Conservation (phyloP, 2,329 filamentous ascomycete species). For the Ampelomyces quisqualis region DNA sequence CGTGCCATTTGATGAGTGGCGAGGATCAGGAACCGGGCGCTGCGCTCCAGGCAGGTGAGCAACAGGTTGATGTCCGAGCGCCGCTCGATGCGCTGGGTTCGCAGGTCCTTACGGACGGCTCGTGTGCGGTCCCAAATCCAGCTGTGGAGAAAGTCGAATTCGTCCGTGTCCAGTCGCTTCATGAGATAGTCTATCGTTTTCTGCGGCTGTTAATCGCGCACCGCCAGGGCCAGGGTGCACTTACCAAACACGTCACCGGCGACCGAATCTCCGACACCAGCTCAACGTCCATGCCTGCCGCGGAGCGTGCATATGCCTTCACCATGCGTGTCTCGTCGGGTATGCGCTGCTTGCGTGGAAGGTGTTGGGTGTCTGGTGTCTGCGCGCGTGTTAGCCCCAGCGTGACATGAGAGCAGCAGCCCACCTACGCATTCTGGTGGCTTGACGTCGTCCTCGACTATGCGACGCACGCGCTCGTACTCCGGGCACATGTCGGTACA, state of each 20-base stretch:
- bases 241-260: constrained; percentile 49
- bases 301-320: constrained; percentile 63
- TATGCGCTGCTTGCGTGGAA: constrained; percentile 34
- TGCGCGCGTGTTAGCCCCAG: constrained; percentile 3
- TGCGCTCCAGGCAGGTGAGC: constrained; percentile 62
- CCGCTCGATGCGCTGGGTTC: constrained; percentile 61
- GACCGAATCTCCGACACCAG: constrained; percentile 64
- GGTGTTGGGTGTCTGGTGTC: constrained; percentile 39
- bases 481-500: constrained; percentile 67
- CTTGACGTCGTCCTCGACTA: constrained; percentile 63
- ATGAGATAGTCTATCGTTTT: constrained; percentile 50
- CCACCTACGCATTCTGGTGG: constrained; percentile 58
- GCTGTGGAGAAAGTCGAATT: constrained; percentile 54
- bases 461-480: constrained; percentile 62
- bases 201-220: constrained; percentile 24
- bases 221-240: constrained; percentile 12
- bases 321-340: constrained; percentile 60
- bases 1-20: constrained; percentile 58
- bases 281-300: constrained; percentile 63
- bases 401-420: neutral
- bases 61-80: constrained; percentile 56
- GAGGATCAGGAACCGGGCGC: constrained; percentile 64
- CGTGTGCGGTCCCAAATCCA: constrained; percentile 68
- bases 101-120: constrained; percentile 65
- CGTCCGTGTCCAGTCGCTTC: constrained; percentile 53